Percentiles rank a stretch among this genome's conserved stretches.
phyloP scores from a whole-genome alignment of 2,329 filamentous ascomycete species.

The Penicillium sp. region DNA sequence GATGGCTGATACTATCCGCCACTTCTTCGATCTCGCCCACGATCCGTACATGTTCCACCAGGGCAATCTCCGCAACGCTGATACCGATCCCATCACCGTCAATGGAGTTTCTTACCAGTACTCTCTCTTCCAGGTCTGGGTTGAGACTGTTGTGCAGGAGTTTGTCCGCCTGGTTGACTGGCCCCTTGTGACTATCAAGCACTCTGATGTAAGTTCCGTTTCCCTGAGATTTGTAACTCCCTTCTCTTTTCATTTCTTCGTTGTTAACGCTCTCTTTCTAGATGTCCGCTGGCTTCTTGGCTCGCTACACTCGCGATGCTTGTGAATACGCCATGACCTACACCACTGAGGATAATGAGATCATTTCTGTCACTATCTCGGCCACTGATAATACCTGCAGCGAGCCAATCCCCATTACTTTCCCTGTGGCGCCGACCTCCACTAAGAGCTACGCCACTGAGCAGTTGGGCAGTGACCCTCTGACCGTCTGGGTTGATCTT shows the following conservation, averaged over 20 bases:
- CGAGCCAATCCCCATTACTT: conserved; percentile 56
- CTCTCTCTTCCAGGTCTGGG: conserved; percentile 60
- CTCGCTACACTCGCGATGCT: conserved; percentile 55
- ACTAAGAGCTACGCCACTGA: conserved; percentile 51
- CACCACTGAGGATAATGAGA: conserved; percentile 45
- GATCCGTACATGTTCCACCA: conserved; percentile 67
- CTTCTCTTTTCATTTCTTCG: not conserved
- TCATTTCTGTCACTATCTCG: conserved; percentile 54
- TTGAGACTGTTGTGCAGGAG: conserved; percentile 56
- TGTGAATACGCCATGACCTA: conserved; percentile 54
- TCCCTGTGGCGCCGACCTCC: conserved; percentile 48
- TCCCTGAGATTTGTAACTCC: not conserved
- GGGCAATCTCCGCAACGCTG: conserved; percentile 58
- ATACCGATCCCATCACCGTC: conserved; percentile 49
- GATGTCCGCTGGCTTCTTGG: conserved; percentile 53
- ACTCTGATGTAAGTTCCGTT: conserved; percentile 50
- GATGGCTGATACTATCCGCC: conserved; percentile 55
- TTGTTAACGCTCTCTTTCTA: conserved; percentile 3
- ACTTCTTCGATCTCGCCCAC: conserved; percentile 58
- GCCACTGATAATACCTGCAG: conserved; percentile 53
- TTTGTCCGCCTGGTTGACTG: conserved; percentile 55
- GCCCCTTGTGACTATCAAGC: conserved; percentile 58
- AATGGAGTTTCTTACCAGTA: conserved; percentile 50
- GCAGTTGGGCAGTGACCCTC: conserved; percentile 56
- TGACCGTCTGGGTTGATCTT: conserved; percentile 53